Base-by-base conservation (phyloP, 768 basidiomycete genomes). In the Phaeotremella skinneri region DNA sequence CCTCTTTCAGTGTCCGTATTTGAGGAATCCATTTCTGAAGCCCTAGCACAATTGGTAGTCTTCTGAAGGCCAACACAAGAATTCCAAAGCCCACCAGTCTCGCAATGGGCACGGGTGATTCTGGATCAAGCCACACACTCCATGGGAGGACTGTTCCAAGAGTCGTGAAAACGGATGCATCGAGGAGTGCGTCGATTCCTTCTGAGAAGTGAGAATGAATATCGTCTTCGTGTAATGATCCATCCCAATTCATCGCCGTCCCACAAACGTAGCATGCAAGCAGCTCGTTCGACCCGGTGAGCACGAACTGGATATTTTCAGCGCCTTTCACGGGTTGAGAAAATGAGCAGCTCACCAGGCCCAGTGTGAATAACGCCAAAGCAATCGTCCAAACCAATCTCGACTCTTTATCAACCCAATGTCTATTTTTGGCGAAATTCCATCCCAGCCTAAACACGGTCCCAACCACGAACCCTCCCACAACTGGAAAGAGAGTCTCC, bases 131-230 rank as follows among this genome's bases (percentile, higher is more conserved):
- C 64, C 64, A 66, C 1, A 56, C 55, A 14, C 51, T 25, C 64
- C 64, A 66, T 13, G 64, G 64, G 11, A 66, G 51, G 16, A 66
- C 53, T 20, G 64, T 66, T n/a, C 64, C 64, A 23, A 66, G 54
- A 4, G 60, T 61, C 48, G 61, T 53, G 47, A 66, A 66, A 2
- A 66, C 64, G 9, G 47, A 31, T 26, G 59, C 61, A 31, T 66
- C 64, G 37, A 66, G 60, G 20, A 66, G 31, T 23, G 52, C 52
- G 52, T 66, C 64, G 43, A 66, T 66, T 2, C 60, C 64, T 42
- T 66, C 64, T 9, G 60, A 58, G 29, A 66, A 66, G 42, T 66
- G 64, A 13, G 64, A 58, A 41, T 66, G 60, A 21, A 61, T 47
- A 31, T 66, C 64, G 30, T 66, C 64, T 21, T 55, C 57, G 26